Evolutionary conservation across 305 asterid genomes (phyloP).

Genomic region (Petunia hybrid): DNA sequence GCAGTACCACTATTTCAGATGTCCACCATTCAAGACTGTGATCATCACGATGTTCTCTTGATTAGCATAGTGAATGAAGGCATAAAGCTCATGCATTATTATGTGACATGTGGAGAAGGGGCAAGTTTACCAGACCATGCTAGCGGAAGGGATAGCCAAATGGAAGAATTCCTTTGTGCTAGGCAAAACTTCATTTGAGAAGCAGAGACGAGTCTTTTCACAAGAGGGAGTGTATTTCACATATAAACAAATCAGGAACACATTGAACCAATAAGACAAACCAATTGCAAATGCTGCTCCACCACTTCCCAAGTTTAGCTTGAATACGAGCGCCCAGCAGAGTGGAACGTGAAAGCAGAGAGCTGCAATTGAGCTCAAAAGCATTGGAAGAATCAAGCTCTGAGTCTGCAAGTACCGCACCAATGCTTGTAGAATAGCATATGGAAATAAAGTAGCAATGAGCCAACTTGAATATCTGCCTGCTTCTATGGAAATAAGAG

Average conservation of each 20-base stretch:
- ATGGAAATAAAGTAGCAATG: slow-evolving; percentile 66
- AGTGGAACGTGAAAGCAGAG: slow-evolving; percentile 51
- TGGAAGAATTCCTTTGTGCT: slow-evolving; percentile 50
- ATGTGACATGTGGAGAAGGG: background rate
- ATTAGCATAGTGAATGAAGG: background rate
- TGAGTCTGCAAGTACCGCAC: slow-evolving; percentile 74
- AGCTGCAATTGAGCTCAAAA: slow-evolving; percentile 54
- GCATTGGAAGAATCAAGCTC: slow-evolving; percentile 67
- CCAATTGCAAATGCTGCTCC: slow-evolving; percentile 62
- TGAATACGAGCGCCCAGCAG: slow-evolving; percentile 62
- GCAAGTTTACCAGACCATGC: slow-evolving; percentile 60
- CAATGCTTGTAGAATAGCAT: slow-evolving; percentile 65
- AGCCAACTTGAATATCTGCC: slow-evolving; percentile 57
- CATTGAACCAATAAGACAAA: slow-evolving; percentile 56
- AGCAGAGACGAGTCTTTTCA: slow-evolving; percentile 40
- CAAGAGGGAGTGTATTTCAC: slow-evolving; percentile 52
- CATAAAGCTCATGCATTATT: background rate
- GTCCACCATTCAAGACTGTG: slow-evolving; percentile 73
- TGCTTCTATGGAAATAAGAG: slow-evolving; percentile 61
- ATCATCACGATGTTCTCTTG: background rate
- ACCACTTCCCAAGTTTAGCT: slow-evolving; percentile 47
- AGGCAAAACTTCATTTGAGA: slow-evolving; percentile 44
- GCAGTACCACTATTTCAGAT: slow-evolving; percentile 55
- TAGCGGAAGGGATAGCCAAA: slow-evolving; percentile 62
- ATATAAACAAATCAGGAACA: slow-evolving; percentile 50